A percentile compares a stretch with the other conserved stretches of the same genome.
These are phyloP conservation scores for Hyaloscypha hepaticicola DNA, from an alignment of 495 filamentous ascomycete species.

Conservation along the genomic window DNA sequence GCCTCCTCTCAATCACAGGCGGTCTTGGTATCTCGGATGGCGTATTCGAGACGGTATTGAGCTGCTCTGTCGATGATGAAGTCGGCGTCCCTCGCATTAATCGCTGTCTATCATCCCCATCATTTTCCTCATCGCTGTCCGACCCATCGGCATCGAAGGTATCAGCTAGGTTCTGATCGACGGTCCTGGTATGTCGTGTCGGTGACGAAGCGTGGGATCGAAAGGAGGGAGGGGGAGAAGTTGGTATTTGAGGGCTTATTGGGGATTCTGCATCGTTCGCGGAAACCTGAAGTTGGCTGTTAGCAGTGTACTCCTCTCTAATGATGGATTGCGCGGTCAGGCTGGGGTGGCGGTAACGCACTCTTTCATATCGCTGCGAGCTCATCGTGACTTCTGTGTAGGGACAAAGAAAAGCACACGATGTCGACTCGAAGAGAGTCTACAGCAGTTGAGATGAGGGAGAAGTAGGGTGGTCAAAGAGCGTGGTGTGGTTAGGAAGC, in stretches of 20 bases:
- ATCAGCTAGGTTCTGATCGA: slow-evolving; percentile 79
- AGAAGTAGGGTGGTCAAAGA: neutral
- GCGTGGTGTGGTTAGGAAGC: neutral
- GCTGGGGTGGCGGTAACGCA: slow-evolving; percentile 45
- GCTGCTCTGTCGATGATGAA: slow-evolving; percentile 36
- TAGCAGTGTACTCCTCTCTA: slow-evolving; percentile 13
- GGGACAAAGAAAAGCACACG: slow-evolving; percentile 31
- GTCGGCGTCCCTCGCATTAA: slow-evolving; percentile 65
- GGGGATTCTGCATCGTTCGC: slow-evolving; percentile 41
- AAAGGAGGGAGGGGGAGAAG: slow-evolving; percentile 93
- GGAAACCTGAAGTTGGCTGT: slow-evolving; percentile 43
- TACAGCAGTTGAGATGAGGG: slow-evolving; percentile 15
- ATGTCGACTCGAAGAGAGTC: slow-evolving; percentile 26
- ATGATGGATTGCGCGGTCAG: slow-evolving; percentile 25
- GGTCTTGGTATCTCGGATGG: slow-evolving; percentile 4
- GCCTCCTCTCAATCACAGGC: slow-evolving; percentile 23
- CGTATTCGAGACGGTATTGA: neutral
- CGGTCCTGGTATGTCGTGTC: slow-evolving; percentile 40
- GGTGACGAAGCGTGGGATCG: slow-evolving; percentile 77
- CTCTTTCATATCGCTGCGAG: slow-evolving; percentile 84
- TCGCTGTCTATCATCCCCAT: slow-evolving; percentile 78
- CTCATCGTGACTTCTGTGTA: slow-evolving; percentile 49
- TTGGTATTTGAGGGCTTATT: slow-evolving; percentile 54
- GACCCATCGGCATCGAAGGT: slow-evolving; percentile 81
- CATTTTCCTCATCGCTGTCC: slow-evolving; percentile 69